A percentile compares a stretch with the other conserved stretches of the same genome.
These are phyloP conservation scores for Daldinia loculata DNA, from an alignment of 495 filamentous ascomycete species.

Conservation along the genomic window DNA sequence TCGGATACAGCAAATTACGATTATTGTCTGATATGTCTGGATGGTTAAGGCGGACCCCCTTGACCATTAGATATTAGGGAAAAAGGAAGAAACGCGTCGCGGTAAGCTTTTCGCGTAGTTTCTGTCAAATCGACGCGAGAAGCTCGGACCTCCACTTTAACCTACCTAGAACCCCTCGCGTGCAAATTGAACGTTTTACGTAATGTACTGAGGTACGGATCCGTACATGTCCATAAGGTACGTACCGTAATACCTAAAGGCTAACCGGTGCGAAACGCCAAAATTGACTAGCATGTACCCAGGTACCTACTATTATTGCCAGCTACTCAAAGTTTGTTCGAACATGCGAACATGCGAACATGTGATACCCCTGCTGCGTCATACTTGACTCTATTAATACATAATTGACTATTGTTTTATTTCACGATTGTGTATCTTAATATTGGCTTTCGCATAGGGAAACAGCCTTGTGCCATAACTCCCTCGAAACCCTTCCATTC, in stretches of 20 bases:
- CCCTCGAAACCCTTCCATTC: slow-evolving; percentile 1
- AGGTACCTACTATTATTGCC: not conserved
- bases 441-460: not conserved
- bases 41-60: slow-evolving; percentile 10
- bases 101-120: slow-evolving; percentile 32
- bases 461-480: slow-evolving; percentile 12
- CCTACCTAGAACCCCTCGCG: not conserved
- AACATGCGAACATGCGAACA: not conserved
- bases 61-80: slow-evolving; percentile 23
- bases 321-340: not conserved
- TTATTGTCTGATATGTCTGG: slow-evolving; percentile 13
- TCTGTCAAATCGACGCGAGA: slow-evolving; percentile 24
- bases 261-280: too few relatives aligned
- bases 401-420: not conserved
- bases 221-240: too few relatives aligned
- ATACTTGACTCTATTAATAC: not conserved
- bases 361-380: not conserved
- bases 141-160: slow-evolving; percentile 40
- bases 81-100: slow-evolving; percentile 36
- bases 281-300: too few relatives aligned
- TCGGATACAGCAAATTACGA: slow-evolving; percentile 12
- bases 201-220: not conserved
- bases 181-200: not conserved
- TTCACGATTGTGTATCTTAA: not conserved
- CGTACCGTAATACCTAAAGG: too few relatives aligned